These are phyloP conservation scores for Pezicula radicicola DNA, from an alignment of 2,329 filamentous ascomycete genomes.

Conservation along the genomic window DNA sequence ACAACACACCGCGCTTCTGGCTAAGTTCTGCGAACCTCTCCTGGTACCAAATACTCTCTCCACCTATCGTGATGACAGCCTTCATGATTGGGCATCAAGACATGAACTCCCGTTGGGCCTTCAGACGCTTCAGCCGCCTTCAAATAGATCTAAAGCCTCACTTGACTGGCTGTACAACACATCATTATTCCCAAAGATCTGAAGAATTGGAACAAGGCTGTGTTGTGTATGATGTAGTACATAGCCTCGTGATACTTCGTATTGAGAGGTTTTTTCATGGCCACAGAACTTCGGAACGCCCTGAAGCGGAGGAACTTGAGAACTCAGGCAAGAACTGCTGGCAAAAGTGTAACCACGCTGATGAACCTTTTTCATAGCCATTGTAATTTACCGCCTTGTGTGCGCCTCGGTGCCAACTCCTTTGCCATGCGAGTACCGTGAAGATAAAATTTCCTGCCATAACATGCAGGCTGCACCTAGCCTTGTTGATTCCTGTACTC, in stretches of 20 bases:
- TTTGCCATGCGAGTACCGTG: too few relatives aligned
- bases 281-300: neutral
- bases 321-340: conserved; percentile 13
- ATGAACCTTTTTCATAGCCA: too few relatives aligned
- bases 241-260: conserved; percentile 13
- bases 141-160: conserved; percentile 24
- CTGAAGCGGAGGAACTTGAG: neutral
- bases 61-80: conserved; percentile 18
- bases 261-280: neutral
- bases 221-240: conserved; percentile 19
- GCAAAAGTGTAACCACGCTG: neutral
- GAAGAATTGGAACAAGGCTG: conserved; percentile 6
- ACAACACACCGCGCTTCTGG: conserved; percentile 25
- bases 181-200: conserved; percentile 36
- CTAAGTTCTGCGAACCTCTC: conserved; percentile 11
- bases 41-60: neutral
- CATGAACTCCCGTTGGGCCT: conserved; percentile 23
- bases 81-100: conserved; percentile 27
- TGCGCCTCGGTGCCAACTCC: too few relatives aligned
- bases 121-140: conserved; percentile 23
- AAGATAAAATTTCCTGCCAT: neutral
- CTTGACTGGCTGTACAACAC: conserved; percentile 43
- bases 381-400: too few relatives aligned
- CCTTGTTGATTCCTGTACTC: neutral
- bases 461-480: neutral